Evolutionary conservation across 495 filamentous ascomycete species (phyloP), one percentile per base, ranked within the genome.

Genomic region (Umbilicaria muhlenbergii): DNA sequence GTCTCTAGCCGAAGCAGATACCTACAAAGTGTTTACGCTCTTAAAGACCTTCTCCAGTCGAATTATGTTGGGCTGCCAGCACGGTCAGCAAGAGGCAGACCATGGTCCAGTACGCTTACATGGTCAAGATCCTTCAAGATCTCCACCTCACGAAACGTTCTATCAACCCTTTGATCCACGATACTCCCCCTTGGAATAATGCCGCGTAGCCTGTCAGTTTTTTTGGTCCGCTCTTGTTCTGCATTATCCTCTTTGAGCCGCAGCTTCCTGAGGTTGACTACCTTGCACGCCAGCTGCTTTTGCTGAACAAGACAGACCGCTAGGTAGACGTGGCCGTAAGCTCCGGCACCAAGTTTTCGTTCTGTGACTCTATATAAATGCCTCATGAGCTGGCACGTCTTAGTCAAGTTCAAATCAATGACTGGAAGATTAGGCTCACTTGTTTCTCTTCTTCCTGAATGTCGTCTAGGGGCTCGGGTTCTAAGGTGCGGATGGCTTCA

Each of bases 11-110:
- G 37, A 31, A n/a, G 7, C 31, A 3, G 28, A 2, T 12, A 64
- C 73, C 54, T 54, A 78, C 75, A 79, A 55, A 6, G 65, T 70
- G 43, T 63, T 57, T 5, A 52, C 49, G 0, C 68, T 70, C 16
- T 55, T 58, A 21, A 78, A 72, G 3, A 71, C 71, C 35, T 68
- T 71, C 39, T 70, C 63, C 32, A 78, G 50, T 6, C 61, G 51
- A n/a, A 79, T 64, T 12, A 81, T 75, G 40, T 81, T 77, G 13
- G 76, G 77, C 77, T 81, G 28, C 24, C 34, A 14, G 34, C 47
- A n/a, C 17, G 17, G 31, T 38, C 50, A 59, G 36, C 44, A 35
- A 31, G 46, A 51, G 0, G 46, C 48, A 42, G 3, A 32, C 50
- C 19, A 4, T 47, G 50, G 17, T 55, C 42, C 12, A 52, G 11